Conservation (phyloP, 1,284 basidiomycete species). For the Meripilus lineatus region DNA sequence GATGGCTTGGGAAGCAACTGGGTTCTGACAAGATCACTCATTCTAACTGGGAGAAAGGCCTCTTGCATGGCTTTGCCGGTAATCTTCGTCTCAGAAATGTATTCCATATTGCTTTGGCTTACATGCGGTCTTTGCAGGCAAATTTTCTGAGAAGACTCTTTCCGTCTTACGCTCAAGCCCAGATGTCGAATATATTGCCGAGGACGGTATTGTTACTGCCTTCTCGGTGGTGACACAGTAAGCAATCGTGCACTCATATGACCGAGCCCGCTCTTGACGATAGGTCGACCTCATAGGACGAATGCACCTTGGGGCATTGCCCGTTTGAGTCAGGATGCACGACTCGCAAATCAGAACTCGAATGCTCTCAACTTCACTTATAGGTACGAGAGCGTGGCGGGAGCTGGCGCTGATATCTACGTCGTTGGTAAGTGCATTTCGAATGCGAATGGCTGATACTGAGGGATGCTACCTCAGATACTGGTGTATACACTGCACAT, state of each 20-base stretch:
- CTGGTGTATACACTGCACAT: slow-evolving; percentile 59
- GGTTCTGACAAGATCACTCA: slow-evolving; percentile 25
- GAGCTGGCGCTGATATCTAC: slow-evolving; percentile 29
- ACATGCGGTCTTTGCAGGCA: slow-evolving; percentile 18
- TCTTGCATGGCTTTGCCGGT: slow-evolving; percentile 60
- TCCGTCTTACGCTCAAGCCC: slow-evolving; percentile 56
- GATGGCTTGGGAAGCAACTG: slow-evolving; percentile 31
- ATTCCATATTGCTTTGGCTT: background rate
- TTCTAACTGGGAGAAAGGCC: slow-evolving; percentile 32
- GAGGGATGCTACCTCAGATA: slow-evolving; percentile 20
- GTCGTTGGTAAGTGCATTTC: slow-evolving; percentile 25
- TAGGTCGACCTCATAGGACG: too few relatives aligned
- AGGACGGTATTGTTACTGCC: slow-evolving; percentile 16
- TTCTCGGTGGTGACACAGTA: slow-evolving; percentile 14
- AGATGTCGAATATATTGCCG: slow-evolving; percentile 60
- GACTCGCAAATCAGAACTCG: slow-evolving; percentile 10
- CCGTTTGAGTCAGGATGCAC: slow-evolving; percentile 22
- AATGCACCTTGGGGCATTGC: slow-evolving; percentile 33
- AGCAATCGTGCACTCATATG: too few relatives aligned
- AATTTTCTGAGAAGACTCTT: slow-evolving; percentile 50
- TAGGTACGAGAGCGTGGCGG: slow-evolving; percentile 27
- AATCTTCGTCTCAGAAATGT: slow-evolving; percentile 13
- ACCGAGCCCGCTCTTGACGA: too few relatives aligned
- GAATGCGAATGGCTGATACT: background rate
- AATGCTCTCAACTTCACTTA: slow-evolving; percentile 13